Evolutionary conservation across 306 rosid genomes (phyloP).

Genomic region (Fragaria ananassa): DNA sequence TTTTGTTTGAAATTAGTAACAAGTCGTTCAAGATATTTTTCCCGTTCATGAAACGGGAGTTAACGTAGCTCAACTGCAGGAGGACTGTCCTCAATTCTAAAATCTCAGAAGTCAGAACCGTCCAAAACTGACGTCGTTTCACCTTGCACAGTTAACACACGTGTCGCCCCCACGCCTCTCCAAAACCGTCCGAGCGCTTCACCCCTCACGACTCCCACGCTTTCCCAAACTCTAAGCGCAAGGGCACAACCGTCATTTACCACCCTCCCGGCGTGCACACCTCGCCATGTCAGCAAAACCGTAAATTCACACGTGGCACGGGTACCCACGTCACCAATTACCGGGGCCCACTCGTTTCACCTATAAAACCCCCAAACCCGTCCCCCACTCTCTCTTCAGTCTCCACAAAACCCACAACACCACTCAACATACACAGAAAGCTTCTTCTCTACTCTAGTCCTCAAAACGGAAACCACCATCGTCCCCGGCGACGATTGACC

Average conservation of each 20-base stretch:
- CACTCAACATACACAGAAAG: not conserved
- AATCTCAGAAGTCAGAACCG: too few relatives aligned
- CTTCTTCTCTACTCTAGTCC: not conserved
- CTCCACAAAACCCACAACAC: not conserved
- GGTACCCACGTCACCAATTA: constrained; percentile 43
- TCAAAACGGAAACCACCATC: constrained; percentile 7
- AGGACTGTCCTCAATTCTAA: not conserved
- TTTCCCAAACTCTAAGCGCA: not conserved
- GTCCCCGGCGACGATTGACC: constrained; percentile 29
- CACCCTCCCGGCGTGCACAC: constrained; percentile 10
- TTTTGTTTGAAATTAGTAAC: not conserved
- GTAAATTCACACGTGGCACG: constrained; percentile 31
- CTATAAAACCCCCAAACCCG: constrained; percentile 40
- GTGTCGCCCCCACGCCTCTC: constrained; percentile 13
- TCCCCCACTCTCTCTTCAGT: constrained; percentile 7
- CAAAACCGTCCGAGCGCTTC: constrained; percentile 19
- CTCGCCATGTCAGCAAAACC: constrained; percentile 34
- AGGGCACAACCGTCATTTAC: constrained; percentile 17
- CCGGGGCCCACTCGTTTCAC: not conserved
- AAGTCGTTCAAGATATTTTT: not conserved
- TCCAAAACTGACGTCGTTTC: not conserved
- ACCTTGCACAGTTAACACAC: not conserved
- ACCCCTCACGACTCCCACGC: constrained; percentile 3
- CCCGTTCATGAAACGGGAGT: not conserved
- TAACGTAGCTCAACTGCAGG: not conserved